Evolutionary conservation across 1,284 basidiomycete species (phyloP), one percentile per base, ranked within the genome.

Genomic region (Vanrija humicola): DNA sequence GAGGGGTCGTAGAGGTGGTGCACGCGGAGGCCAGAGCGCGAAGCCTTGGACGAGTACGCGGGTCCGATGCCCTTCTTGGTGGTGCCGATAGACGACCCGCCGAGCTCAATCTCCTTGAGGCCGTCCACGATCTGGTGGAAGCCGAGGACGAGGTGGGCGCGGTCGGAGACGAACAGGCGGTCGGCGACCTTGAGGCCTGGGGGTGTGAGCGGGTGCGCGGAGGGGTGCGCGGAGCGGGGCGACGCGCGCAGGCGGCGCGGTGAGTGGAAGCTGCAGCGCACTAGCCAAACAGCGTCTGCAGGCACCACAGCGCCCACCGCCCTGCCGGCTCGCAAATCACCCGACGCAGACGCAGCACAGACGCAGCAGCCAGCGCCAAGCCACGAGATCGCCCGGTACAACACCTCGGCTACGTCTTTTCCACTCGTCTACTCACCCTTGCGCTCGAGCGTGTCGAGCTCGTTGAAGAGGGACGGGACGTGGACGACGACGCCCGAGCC

Each of bases 101-200:
- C 96, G 15, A 98, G 84, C 77, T 98, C 95, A 46, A 94, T 90
- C 77, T 98, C 95, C 77, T 98, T 98, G 68, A 98, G 79, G 16
- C 96, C 96, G 70, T 98, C 96, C 42, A 98, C 96, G 68, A 98
- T 96, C 79, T 98, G 95, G 78, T 98, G 95, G 78, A 98, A 98
- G 77, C 98, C 95, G 70, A 98, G 93, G 46, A 98, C 95, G 62
- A 98, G 86, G 65, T 96, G 92, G 3, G 95, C 92, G 62, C 95
- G 87, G 78, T 98, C 93, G 21, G 95, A 98, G 65, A 98, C 81
- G 76, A 97, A 89, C 21, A 98, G 80, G 43, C 96, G 86, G 60
- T 84, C 83, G 12, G 85, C 84, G 78, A 91, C 96, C 70, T 90
- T 84, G 54, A 98, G 84, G 34, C 92, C 91, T 34, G 56, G 6